These are phyloP conservation scores for Stephania cephalantha DNA, from an alignment of 164 flowering plant genomes.

Conservation along the genomic window DNA sequence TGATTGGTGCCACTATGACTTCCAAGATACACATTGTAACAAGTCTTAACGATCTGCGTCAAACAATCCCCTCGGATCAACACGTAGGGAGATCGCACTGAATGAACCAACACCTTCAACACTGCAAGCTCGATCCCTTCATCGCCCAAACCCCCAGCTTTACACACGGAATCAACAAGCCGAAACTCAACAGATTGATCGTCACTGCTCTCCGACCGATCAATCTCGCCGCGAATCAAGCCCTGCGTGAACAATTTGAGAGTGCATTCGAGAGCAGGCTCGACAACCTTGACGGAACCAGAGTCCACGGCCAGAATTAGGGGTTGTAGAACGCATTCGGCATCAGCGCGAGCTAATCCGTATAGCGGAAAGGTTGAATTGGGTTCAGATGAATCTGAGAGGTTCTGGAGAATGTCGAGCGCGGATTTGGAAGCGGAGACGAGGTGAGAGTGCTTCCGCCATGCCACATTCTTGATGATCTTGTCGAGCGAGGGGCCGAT, in stretches of 20 bases:
- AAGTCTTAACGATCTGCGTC: constrained; percentile 59
- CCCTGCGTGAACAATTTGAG: constrained; percentile 54
- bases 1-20: constrained; percentile 77
- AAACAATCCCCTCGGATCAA: constrained; percentile 64
- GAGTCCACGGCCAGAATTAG: constrained; percentile 69
- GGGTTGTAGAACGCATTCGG: constrained; percentile 57
- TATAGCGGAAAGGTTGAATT: constrained; percentile 24
- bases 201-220: constrained; percentile 16
- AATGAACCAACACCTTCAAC: constrained; percentile 48
- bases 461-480: constrained; percentile 95
- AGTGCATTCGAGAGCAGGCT: constrained; percentile 79
- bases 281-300: constrained; percentile 59
- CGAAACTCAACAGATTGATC: constrained; percentile 17
- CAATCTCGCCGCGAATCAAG: constrained; percentile 54
- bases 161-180: constrained; percentile 55
- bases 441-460: constrained; percentile 85
- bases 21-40: constrained; percentile 87
- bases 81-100: constrained; percentile 50
- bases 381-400: constrained; percentile 29
- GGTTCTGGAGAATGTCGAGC: constrained; percentile 62
- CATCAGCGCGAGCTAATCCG: constrained; percentile 45
- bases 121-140: constrained; percentile 70
- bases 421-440: constrained; percentile 77
- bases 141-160: constrained; percentile 52
- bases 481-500: constrained; percentile 89